Evolutionary conservation across 345 rosid species (phyloP).

Genomic region (Murraya paniculata): DNA sequence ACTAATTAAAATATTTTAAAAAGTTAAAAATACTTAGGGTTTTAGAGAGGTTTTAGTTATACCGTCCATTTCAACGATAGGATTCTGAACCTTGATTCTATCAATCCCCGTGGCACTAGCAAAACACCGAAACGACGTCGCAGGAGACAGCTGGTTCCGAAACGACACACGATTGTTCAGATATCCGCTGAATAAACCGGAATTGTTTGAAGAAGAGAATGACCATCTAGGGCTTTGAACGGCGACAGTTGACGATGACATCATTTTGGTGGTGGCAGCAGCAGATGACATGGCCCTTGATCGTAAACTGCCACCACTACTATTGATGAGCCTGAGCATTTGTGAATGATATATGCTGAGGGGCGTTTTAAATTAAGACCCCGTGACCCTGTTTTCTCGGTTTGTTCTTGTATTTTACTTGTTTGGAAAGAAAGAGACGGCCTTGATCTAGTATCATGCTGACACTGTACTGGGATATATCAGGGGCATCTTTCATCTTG

Average conservation of each 20-base stretch:
- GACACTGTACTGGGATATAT: not conserved
- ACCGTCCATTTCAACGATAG: conserved; percentile 72
- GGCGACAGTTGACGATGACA: conserved; percentile 24
- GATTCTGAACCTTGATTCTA: conserved; percentile 50
- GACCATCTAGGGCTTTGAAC: conserved; percentile 24
- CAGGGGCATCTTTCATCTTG: not conserved
- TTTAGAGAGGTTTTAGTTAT: conserved; percentile 26
- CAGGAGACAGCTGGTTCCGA: conserved; percentile 20
- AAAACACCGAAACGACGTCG: conserved; percentile 45
- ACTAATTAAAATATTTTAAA: too few species aligned
- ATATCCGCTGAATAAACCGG: conserved; percentile 23
- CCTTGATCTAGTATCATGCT: not conserved
- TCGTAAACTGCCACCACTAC: not conserved
- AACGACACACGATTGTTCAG: conserved; percentile 30
- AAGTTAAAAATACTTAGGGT: not conserved
- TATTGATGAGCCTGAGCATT: conserved; percentile 19
- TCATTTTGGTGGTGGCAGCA: conserved; percentile 15
- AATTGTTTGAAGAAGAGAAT: conserved; percentile 17
- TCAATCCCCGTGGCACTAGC: conserved; percentile 42
- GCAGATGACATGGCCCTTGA: conserved; percentile 18
- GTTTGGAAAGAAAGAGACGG: not conserved
- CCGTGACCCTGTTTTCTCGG: not conserved
- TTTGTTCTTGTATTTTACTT: not conserved
- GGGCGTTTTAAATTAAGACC: not conserved
- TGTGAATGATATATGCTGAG: not conserved